Base-by-base conservation (phyloP, 2,329 filamentous ascomycete genomes). In the Alternaria longipes region DNA sequence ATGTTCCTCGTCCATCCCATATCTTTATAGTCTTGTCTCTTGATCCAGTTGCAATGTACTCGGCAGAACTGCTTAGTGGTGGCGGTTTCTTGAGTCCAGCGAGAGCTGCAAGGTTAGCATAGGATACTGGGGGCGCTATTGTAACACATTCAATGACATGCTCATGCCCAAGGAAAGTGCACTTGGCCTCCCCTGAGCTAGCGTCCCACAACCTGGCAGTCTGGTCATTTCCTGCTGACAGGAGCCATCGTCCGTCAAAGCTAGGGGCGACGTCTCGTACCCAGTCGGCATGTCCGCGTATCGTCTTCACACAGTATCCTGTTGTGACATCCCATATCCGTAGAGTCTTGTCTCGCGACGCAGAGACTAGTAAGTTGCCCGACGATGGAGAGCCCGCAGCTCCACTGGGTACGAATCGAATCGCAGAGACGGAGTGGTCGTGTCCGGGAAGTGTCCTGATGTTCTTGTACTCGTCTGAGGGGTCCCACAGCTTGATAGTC, bases 401-500 rank as follows among this genome's bases (percentile, higher is more conserved):
- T 22, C 92, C 92, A 8, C 90, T 93, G 3, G 93, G 93, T 38
- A 97, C 90, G 76, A 97, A 97, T 8, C 93, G 89, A 32, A 97
- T 89, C 3, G 92, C 90, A 69, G 91, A 95, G 56, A 97, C 92
- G 66, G 90, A 95, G 78, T 97, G 94, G 71, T 97, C 94, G 79
- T 97, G 94, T 6, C 94, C 94, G 0, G 91, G 91, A 20, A 97
- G 83, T 1, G 94, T 97, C 53, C 93, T 87, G 58, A 97, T 97
- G 74, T 97, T 97, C 78, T 97, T 97, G 82, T 97, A 97, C 61
- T 95, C 92, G 75, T 97, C 91, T 44, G 89, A 87, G 1, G 94
- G 94, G 69, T 97, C 93, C 94, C 94, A 98, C 24, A 97, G 83
- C 79, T 97, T 97, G 80, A 97, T 97, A 3, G 93, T 97, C 45